phyloP scores from a whole-genome alignment of 2,329 filamentous ascomycete species.

The Trichoderma atroviride region DNA sequence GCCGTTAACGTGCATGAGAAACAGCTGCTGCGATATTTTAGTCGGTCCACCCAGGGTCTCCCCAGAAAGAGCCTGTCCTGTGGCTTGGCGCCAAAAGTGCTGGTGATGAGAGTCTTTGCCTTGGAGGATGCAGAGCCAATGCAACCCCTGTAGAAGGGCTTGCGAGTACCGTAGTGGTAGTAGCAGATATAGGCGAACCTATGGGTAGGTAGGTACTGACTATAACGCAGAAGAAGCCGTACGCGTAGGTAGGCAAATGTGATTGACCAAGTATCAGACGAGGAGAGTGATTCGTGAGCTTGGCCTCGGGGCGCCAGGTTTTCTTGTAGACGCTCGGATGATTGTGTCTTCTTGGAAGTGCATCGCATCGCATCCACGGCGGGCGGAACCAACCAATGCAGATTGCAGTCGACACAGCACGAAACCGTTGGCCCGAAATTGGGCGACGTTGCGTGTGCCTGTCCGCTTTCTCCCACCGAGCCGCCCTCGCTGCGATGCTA shows the following conservation, averaged over 20 bases:
- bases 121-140: not conserved
- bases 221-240: not conserved
- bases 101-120: not conserved
- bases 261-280: not conserved
- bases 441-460: conserved; percentile 9
- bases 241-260: not conserved
- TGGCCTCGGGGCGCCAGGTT: not conserved
- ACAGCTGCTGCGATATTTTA: conserved; percentile 8
- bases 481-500: conserved; percentile 17
- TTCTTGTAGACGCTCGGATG: not conserved
- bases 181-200: not conserved
- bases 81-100: conserved; percentile 4
- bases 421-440: not conserved
- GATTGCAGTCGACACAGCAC: not conserved
- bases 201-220: not conserved
- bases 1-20: not conserved
- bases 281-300: not conserved
- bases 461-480: conserved; percentile 25
- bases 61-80: not conserved
- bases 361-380: no score
- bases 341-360: not conserved
- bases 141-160: not conserved
- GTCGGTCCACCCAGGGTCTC: not conserved
- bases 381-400: not conserved
- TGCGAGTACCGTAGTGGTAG: not conserved